Evolutionary conservation across 1,284 basidiomycete genomes (phyloP).

Genomic region (Entoloma clypeatum): DNA sequence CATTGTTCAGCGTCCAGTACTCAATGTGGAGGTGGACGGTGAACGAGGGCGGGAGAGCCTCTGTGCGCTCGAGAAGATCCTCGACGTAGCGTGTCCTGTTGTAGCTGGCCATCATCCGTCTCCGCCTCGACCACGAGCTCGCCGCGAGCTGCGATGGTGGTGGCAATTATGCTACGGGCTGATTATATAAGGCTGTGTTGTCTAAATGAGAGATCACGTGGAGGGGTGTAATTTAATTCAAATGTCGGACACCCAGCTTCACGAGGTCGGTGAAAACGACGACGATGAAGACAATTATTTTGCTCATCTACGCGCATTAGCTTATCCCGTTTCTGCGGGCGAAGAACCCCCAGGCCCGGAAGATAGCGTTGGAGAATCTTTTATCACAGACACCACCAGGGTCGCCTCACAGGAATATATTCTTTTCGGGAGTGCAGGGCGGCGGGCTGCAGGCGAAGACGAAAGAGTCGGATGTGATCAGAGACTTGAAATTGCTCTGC

Average conservation of each 20-base stretch:
- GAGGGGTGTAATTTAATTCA: slow-evolving; percentile 26
- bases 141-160: slow-evolving; percentile 12
- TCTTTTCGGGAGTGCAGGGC: slow-evolving; percentile 55
- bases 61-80: slow-evolving; percentile 55
- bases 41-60: slow-evolving; percentile 62
- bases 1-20: slow-evolving; percentile 74
- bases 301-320: slow-evolving; percentile 35
- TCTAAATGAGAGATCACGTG: slow-evolving; percentile 16
- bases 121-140: not conserved
- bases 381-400: slow-evolving; percentile 75
- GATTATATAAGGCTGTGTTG: slow-evolving; percentile 20
- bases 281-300: slow-evolving; percentile 6
- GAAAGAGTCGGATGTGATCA: slow-evolving; percentile 66
- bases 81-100: slow-evolving; percentile 62
- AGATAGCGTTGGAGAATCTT: slow-evolving; percentile 83
- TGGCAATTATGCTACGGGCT: slow-evolving; percentile 4
- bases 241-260: slow-evolving; percentile 54
- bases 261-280: slow-evolving; percentile 44
- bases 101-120: slow-evolving; percentile 55
- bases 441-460: slow-evolving; percentile 52
- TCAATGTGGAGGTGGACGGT: slow-evolving; percentile 70
- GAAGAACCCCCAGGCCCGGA: slow-evolving; percentile 82
- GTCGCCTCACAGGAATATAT: slow-evolving; percentile 70
- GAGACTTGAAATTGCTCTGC: slow-evolving; percentile 81
- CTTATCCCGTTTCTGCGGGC: slow-evolving; percentile 85